These are phyloP conservation scores for Leishmania turanica DNA, from an alignment of 208 protist species.

Conservation along the genomic window DNA sequence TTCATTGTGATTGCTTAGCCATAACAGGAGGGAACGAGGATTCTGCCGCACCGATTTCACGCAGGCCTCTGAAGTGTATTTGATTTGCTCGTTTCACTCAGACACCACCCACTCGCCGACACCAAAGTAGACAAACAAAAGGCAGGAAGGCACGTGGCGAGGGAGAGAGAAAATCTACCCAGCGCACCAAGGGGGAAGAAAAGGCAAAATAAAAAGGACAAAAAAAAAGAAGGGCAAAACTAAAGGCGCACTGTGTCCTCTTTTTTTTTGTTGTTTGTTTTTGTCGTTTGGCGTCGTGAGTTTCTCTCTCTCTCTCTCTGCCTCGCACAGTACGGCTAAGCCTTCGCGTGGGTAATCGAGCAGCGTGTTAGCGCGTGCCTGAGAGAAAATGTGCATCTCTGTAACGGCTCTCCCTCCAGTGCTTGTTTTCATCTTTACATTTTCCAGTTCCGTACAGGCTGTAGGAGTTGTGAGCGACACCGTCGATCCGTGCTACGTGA, in stretches of 20 bases:
- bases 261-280: no score
- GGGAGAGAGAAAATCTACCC: not conserved
- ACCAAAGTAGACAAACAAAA: slow-evolving; percentile 2
- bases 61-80: slow-evolving; percentile 8
- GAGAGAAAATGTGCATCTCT: slow-evolving; percentile 7
- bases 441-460: not conserved
- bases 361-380: slow-evolving; percentile 7
- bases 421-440: not conserved
- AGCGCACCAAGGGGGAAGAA: not conserved
- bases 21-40: not conserved
- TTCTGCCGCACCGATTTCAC: slow-evolving; percentile 1
- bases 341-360: no score
- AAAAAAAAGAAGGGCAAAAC: not conserved
- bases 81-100: slow-evolving; percentile 4
- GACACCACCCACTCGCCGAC: not conserved
- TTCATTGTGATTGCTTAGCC: not conserved
- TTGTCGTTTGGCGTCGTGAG: not conserved
- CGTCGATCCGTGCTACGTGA: slow-evolving; percentile 1
- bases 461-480: not conserved
- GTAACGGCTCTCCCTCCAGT: not conserved
- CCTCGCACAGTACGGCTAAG: not conserved
- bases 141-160: not conserved
- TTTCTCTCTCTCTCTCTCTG: not conserved
- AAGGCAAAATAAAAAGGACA: slow-evolving; percentile 14
- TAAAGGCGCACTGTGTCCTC: not conserved